A percentile compares a stretch with the other conserved stretches of the same genome.
Conservation (phyloP, 345 rosid species). For the Gossypium ekmanianum region DNA sequence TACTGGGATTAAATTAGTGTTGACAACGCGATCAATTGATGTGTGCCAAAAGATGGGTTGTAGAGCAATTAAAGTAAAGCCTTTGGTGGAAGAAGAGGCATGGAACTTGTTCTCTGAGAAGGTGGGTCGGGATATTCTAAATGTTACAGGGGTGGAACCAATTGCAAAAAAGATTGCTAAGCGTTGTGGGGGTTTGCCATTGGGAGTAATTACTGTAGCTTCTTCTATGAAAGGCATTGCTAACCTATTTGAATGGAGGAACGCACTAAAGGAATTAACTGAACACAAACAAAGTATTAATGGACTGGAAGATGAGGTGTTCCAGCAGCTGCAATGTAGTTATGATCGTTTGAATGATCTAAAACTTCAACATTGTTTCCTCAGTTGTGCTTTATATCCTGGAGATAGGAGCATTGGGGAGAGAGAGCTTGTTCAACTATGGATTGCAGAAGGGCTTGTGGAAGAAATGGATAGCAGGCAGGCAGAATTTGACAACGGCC, state of each 20-base stretch:
- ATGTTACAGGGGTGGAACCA: too few relatives aligned
- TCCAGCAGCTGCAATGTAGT: background rate
- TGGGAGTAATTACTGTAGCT: background rate
- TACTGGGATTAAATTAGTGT: background rate
- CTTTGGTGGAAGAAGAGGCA: background rate
- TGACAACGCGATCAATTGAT: background rate
- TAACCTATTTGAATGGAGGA: too few relatives aligned
- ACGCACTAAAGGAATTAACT: background rate
- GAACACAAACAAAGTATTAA: too few relatives aligned
- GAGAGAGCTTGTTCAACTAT: background rate
- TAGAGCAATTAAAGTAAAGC: background rate
- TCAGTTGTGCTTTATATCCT: constrained; percentile 16
- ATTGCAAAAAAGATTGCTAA: background rate
- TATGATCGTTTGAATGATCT: constrained; percentile 1
- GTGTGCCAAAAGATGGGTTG: too few relatives aligned
- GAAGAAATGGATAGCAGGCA: constrained; percentile 8
- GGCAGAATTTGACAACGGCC: constrained; percentile 7
- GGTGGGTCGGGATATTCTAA: background rate
- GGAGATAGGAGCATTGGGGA: background rate
- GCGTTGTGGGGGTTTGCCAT: constrained; percentile 16
- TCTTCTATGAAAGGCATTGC: too few relatives aligned
- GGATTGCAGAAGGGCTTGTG: background rate
- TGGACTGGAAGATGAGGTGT: background rate
- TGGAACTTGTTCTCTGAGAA: background rate
- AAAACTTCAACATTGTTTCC: constrained; percentile 18